Evolutionary conservation across 305 asterid genomes (phyloP).

Genomic region (Plantago coronopus): DNA sequence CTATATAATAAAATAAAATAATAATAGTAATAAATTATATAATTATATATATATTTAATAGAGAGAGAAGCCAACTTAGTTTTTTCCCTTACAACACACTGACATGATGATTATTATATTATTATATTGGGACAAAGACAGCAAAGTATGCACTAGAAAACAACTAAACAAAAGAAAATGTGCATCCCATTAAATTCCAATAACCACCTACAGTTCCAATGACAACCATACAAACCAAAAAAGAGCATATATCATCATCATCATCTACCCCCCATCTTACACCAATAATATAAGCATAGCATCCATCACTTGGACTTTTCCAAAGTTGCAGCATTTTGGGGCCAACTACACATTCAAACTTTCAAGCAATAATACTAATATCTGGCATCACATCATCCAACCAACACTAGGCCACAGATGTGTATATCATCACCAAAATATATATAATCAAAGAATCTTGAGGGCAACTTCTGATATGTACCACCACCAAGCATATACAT

Average conservation of each 20-base stretch:
- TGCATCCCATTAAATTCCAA: background rate
- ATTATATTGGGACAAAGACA: background rate
- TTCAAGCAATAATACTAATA: conserved; percentile 4
- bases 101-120: background rate
- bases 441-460: conserved; percentile 14
- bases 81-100: background rate
- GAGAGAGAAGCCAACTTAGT: conserved; percentile 3
- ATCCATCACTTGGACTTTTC: background rate
- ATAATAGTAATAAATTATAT: background rate
- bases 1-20: no score
- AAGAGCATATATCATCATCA: conserved; percentile 4
- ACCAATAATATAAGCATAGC: background rate
- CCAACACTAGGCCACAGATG: conserved; percentile 19
- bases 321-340: background rate
- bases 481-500: conserved; percentile 34
- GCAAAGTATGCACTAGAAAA: background rate
- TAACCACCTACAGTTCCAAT: background rate
- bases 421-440: background rate
- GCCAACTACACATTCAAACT: conserved; percentile 16
- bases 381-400: conserved; percentile 23
- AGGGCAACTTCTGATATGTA: conserved; percentile 34
- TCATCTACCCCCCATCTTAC: background rate
- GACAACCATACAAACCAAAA: conserved; percentile 12
- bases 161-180: background rate
- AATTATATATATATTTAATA: no score